A percentile compares a stretch with the other conserved stretches of the same genome.
These are phyloP conservation scores for Backusella tarrabulga DNA, from an alignment of 192 early-diverging fungal genomes.

Conservation along the genomic window DNA sequence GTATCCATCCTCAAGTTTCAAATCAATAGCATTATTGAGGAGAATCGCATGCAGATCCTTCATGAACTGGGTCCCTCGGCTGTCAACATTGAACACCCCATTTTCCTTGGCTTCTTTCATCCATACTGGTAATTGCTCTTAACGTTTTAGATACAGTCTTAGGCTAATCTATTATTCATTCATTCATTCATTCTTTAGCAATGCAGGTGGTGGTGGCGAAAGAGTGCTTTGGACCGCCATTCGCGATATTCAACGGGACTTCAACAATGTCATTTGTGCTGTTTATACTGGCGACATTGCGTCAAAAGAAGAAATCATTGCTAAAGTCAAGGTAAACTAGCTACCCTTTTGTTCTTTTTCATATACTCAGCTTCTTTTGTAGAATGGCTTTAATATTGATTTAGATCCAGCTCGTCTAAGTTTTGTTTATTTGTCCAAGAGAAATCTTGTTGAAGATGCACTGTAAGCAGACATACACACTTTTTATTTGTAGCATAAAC, in stretches of 20 bases:
- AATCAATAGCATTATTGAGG: conserved; percentile 19
- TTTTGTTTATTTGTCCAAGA: conserved; percentile 63
- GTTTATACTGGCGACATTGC: conserved; percentile 83
- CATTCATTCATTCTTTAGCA: conserved; percentile 37
- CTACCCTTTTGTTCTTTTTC: neutral
- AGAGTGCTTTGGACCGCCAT: conserved; percentile 93
- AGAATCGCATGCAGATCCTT: conserved; percentile 30
- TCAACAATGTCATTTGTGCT: conserved; percentile 62
- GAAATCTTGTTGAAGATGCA: conserved; percentile 67
- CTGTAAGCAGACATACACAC: conserved; percentile 37
- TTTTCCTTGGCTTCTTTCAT: conserved; percentile 87
- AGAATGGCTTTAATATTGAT: conserved; percentile 61
- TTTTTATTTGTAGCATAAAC: neutral
- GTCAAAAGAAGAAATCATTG: conserved; percentile 55
- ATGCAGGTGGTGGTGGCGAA: conserved; percentile 94
- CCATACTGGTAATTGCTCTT: conserved; percentile 68
- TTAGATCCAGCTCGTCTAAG: conserved; percentile 54
- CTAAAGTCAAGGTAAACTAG: conserved; percentile 54
- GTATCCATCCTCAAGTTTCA: neutral
- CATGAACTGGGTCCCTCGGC: conserved; percentile 16
- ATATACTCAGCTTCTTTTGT: neutral
- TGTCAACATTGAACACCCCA: conserved; percentile 14
- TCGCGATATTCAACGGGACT: conserved; percentile 71
- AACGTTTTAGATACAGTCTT: neutral
- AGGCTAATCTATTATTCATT: neutral